phyloP scores from a whole-genome alignment of 2,329 filamentous ascomycete species.

The Ophiognomonia clavigignenti-juglandacearum region DNA sequence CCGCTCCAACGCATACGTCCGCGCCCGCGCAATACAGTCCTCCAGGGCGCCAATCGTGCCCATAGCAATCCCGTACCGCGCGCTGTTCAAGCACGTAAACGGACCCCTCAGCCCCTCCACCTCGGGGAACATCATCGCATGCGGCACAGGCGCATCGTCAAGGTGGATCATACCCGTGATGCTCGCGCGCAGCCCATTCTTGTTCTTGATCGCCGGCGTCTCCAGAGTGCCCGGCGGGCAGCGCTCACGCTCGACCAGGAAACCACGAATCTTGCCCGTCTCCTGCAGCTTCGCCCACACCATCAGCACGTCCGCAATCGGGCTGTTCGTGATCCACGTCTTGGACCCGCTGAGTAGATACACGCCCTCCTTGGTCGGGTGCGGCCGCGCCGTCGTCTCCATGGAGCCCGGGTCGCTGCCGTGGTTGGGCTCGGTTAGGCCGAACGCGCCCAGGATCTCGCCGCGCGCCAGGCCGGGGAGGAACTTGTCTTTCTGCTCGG shows the following conservation, averaged over 20 bases:
- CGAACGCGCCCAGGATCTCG: slow-evolving; percentile 73
- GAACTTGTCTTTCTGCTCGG: slow-evolving; percentile 76
- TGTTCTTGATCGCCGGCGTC: slow-evolving; percentile 89
- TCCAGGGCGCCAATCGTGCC: slow-evolving; percentile 92
- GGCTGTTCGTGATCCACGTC: slow-evolving; percentile 90
- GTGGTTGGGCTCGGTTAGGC: slow-evolving; percentile 83
- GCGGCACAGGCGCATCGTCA: slow-evolving; percentile 81
- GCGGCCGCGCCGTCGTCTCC: slow-evolving; percentile 73
- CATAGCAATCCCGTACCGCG: slow-evolving; percentile 88
- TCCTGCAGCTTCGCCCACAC: slow-evolving; percentile 92
- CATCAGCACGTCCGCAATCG: slow-evolving; percentile 73
- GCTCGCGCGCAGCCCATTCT: slow-evolving; percentile 87
- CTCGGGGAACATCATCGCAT: slow-evolving; percentile 89
- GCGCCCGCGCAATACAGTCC: slow-evolving; percentile 76
- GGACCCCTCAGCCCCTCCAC: slow-evolving; percentile 84
- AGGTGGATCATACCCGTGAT: slow-evolving; percentile 98
- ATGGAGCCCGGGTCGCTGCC: slow-evolving; percentile 82
- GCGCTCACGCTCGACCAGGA: slow-evolving; percentile 78
- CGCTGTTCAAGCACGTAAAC: slow-evolving; percentile 91
- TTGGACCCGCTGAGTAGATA: slow-evolving; percentile 71
- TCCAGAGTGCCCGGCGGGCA: slow-evolving; percentile 86
- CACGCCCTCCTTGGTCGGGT: slow-evolving; percentile 73
- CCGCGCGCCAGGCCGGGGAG: slow-evolving; percentile 73
- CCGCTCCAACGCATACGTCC: slow-evolving; percentile 84
- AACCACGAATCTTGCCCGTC: slow-evolving; percentile 91